These are phyloP conservation scores for Collybia mongolica DNA, from an alignment of 768 basidiomycete species.

Conservation along the genomic window DNA sequence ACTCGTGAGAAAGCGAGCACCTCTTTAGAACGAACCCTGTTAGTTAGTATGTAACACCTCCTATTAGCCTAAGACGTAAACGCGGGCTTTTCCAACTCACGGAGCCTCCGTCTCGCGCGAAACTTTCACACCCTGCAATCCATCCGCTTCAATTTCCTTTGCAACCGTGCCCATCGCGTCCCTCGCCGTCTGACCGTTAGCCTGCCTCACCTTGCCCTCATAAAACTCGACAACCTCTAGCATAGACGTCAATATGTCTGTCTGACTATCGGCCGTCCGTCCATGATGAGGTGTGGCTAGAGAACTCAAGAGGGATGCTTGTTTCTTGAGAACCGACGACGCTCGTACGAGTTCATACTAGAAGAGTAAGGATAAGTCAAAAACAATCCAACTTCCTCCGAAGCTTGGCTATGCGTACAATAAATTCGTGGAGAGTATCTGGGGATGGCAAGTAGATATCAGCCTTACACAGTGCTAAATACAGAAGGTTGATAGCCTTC, in stretches of 20 bases:
- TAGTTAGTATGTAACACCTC: too few relatives aligned
- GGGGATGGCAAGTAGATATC: constrained; percentile 57
- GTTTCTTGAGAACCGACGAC: constrained; percentile 44
- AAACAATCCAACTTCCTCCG: too few relatives aligned
- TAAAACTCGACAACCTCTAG: constrained; percentile 50
- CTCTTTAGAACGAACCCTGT: constrained; percentile 44
- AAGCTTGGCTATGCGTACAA: constrained; percentile 40
- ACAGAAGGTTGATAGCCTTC: constrained; percentile 54
- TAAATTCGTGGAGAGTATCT: constrained; percentile 53
- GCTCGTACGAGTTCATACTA: constrained; percentile 71
- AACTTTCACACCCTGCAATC: constrained; percentile 41
- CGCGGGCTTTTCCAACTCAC: constrained; percentile 38
- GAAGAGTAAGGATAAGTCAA: not conserved
- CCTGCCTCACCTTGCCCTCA: constrained; percentile 45
- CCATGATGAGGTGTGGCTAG: constrained; percentile 30
- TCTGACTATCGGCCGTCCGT: constrained; percentile 28
- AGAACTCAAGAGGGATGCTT: constrained; percentile 40
- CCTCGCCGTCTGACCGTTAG: constrained; percentile 46
- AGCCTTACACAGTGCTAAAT: constrained; percentile 47
- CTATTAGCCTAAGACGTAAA: constrained; percentile 15
- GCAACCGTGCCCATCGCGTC: constrained; percentile 58
- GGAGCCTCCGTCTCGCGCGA: constrained; percentile 32
- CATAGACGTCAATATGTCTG: constrained; percentile 40
- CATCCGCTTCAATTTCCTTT: constrained; percentile 60
- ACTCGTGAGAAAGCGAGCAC: constrained; percentile 54